Base-by-base conservation (phyloP, 1,139 yeast species). In the Kurtzmaniella quercitrusa region DNA sequence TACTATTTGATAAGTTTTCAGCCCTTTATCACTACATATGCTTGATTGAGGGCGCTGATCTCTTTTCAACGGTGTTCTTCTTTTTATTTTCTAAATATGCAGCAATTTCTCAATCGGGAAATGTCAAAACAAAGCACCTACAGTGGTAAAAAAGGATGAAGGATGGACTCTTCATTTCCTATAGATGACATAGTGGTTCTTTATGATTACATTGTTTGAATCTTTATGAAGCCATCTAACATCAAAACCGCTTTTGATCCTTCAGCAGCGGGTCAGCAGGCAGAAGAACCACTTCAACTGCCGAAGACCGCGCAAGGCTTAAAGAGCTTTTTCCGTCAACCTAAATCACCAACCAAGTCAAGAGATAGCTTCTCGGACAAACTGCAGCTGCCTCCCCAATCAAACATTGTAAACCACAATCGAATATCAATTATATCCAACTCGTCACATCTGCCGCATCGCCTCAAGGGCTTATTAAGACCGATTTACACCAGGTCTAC, bases 401-500 rank as follows among this genome's bases (percentile, higher is more conserved):
- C 30, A 26, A 12, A 26, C 4, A 11, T 26, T 4, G n/a, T 14
- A 26, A 14, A 12, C 3, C 30, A 9, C 30, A 26, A 26, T 26
- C 30, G 30, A 26, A 14, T 26, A 26, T 26, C 30, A 5, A 26
- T 26, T 26, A 14, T 26, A 5, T 33, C 34, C 33, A 23, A 6
- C 28, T 36, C 38, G 15, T 22, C 26, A n/a, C 33, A 33, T 12
- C 38, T 33, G 18, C 26, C 23, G 8, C 30, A 26, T 26, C 23
- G 37, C n/a, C 12, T 34, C 7, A 34, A 34, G 22, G 26, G 26
- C 23, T 20, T 34, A 19, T 34, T 60, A 26, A 52, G 55, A 22
- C 66, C 65, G 14, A 55, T 50, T 35, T 57, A 59, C 42, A 44
- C 53, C 33, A 46, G 59, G 19, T 56, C 65, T 2, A 52, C 50